Percentiles rank a stretch among this genome's conserved stretches.
Evolutionary conservation across 352 stramenopile genomes (phyloP).

Genomic region (Globisporangium sylvaticum): DNA sequence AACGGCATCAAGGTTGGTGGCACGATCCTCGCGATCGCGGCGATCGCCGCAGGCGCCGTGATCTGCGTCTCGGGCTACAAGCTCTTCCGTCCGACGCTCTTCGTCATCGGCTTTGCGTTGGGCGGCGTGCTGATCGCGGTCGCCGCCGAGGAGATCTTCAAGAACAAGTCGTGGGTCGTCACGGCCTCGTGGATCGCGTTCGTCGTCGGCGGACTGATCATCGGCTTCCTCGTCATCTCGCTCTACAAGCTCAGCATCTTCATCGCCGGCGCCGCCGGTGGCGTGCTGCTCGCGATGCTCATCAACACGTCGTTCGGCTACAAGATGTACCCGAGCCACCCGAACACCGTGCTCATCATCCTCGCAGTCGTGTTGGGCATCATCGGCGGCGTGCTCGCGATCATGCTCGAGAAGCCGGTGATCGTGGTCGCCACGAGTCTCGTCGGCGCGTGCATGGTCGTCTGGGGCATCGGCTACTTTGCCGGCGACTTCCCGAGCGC

Average conservation of each 20-base stretch:
- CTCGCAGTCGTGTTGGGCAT: slow-evolving; percentile 40
- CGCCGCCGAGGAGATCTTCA: slow-evolving; percentile 36
- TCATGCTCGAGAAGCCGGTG: slow-evolving; percentile 53
- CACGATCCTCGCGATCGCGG: slow-evolving; percentile 33
- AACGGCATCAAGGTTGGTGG: slow-evolving; percentile 33
- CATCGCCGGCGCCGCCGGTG: slow-evolving; percentile 38
- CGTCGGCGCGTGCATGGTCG: slow-evolving; percentile 38
- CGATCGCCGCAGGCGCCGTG: slow-evolving; percentile 35
- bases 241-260: slow-evolving; percentile 59
- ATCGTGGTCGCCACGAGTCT: slow-evolving; percentile 51
- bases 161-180: slow-evolving; percentile 41
- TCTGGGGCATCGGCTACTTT: slow-evolving; percentile 69
- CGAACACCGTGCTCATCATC: slow-evolving; percentile 41
- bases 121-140: slow-evolving; percentile 40
- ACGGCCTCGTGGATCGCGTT: slow-evolving; percentile 63
- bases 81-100: slow-evolving; percentile 52
- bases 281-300: slow-evolving; percentile 47
- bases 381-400: slow-evolving; percentile 29
- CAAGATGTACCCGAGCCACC: slow-evolving; percentile 50
- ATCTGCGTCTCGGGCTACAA: slow-evolving; percentile 57
- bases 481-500: slow-evolving; percentile 48
- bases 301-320: slow-evolving; percentile 54
- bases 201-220: slow-evolving; percentile 42
- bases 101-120: slow-evolving; percentile 44
- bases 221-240: slow-evolving; percentile 39